Base-by-base conservation (phyloP, 495 filamentous ascomycete genomes). In the Penicillium atrosanguineum region DNA sequence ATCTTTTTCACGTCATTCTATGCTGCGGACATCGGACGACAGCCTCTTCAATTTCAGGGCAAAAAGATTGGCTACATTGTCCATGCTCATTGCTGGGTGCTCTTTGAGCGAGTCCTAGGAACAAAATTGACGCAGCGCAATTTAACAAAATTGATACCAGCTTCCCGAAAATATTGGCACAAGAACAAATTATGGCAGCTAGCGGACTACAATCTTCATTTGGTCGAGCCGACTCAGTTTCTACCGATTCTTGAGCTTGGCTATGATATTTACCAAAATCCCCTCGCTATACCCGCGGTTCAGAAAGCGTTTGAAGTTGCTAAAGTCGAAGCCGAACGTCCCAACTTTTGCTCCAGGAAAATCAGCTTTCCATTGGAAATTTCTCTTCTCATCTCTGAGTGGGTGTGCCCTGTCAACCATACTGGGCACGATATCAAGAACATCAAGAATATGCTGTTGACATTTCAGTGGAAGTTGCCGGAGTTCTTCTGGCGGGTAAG, bases 371-470 rank as follows among this genome's bases (percentile, higher is more conserved):
- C 54, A 31, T 18, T 52, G 18, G 44, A 57, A 37, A 12, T 57
- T 26, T 7, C 29, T 15, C 7, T 57, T 29, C n/a, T 57, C 16
- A 44, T 57, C 28, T 47, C 37, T 46, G 43, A 48, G 38, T 52
- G 28, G 11, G 26, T 48, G 37, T 57, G 54, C 29, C 48, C 44
- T n/a, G 14, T 29, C 9, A n/a, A 43, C 1, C 45, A 57, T 42
- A 57, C 44, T 6, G 15, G 3, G 12, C 15, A 36, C 11, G 40
- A 50, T 44, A 34, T 53, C 15, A 11, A 39, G 19, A 44, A 49
- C 25, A 26, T 50, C 31, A 34, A 20, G 15, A 53, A 58, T 53
- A 46, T 58, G 41, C 56, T 58, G 21, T 31, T 50, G 20, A 41
- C 14, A 14, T 53, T 58, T 53, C 29, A 45, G 4, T 58, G 50